Evolutionary conservation across 106 monocot species (phyloP), one percentile per base, ranked within the genome.

Genomic region (Posidonia australis): DNA sequence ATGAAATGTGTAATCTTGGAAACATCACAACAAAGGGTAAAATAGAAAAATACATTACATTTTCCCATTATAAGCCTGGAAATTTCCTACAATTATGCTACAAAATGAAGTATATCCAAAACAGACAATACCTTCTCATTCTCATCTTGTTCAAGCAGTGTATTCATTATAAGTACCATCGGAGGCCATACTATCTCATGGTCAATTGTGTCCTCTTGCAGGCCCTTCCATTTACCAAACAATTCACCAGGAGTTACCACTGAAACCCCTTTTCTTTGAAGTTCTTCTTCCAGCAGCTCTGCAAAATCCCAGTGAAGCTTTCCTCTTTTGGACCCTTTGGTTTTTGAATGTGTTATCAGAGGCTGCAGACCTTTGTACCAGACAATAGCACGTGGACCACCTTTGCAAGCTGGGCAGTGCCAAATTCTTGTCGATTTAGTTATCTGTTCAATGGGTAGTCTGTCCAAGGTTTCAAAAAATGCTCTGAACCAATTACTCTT

Each of bases 101-200:
- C 11, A 22, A 61, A 5, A 20, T 4, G 14, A 36, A 36, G 36
- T 36, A 36, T 4, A 36, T 2, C 36, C 36, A 36, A 36, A 20
- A 61, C 7, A 19, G 14, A 42, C 6, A 45, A 16, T 72, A 89
- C 93, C 93, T 83, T 93, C 5, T 93, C 86, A 73, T 83, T 82
- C 0, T 96, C 84, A 69, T 96, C 90, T 71, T 78, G 28, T 31
- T 87, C 90, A 48, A 96, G 82, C 41, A 58, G 10, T 20, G 96
- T 96, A 66, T 96, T 96, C 90, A 87, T 96, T 31, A 96, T 60
- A 53, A 90, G 60, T 14, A 90, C 96, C 84, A 90, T 90, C 18
- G 96, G 90, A 73, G 96, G 96, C 96, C 96, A 96, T 24, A 96
- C 84, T 58, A 96, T 96, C 20, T 87, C 86, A 77, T 66, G 76